Conservation (phyloP, 495 filamentous ascomycete genomes). For the Stereocaulon alpinum region DNA sequence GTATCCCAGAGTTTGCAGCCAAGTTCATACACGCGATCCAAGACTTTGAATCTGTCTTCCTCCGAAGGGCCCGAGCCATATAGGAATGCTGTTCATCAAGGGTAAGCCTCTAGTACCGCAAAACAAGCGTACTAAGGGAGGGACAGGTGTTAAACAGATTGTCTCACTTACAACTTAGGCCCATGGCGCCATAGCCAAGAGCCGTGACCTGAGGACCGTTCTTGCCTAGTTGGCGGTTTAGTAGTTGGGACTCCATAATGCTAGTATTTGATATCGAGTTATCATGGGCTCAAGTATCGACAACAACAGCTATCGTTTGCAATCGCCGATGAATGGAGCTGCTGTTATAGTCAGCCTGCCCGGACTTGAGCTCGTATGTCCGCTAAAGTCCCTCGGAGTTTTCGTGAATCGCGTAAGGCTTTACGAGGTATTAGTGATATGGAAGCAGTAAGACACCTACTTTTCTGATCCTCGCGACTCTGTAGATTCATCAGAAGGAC, state of each 20-base stretch:
- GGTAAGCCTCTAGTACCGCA: background rate
- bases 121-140: too few relatives aligned
- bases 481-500: too few relatives aligned
- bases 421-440: too few relatives aligned
- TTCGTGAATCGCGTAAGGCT: too few relatives aligned
- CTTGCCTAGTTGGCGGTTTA: constrained; percentile 39
- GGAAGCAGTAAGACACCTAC: too few relatives aligned
- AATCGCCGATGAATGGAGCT: too few relatives aligned
- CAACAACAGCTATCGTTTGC: too few relatives aligned
- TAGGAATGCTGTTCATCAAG: constrained; percentile 17
- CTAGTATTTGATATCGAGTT: background rate
- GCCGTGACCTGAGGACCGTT: constrained; percentile 44
- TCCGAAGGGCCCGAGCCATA: constrained; percentile 34
- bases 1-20: constrained; percentile 52
- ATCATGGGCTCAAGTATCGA: background rate
- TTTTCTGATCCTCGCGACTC: too few relatives aligned
- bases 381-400: too few relatives aligned
- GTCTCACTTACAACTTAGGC: constrained; percentile 23
- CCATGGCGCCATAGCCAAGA: constrained; percentile 51
- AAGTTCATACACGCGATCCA: constrained; percentile 36
- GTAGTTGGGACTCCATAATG: constrained; percentile 17
- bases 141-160: too few relatives aligned
- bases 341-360: too few relatives aligned
- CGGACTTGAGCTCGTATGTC: too few relatives aligned
- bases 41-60: constrained; percentile 28